Percentiles rank a stretch among this genome's conserved stretches.
Conservation (phyloP, 2,329 filamentous ascomycete species). For the Plectosphaerella cucumerina region DNA sequence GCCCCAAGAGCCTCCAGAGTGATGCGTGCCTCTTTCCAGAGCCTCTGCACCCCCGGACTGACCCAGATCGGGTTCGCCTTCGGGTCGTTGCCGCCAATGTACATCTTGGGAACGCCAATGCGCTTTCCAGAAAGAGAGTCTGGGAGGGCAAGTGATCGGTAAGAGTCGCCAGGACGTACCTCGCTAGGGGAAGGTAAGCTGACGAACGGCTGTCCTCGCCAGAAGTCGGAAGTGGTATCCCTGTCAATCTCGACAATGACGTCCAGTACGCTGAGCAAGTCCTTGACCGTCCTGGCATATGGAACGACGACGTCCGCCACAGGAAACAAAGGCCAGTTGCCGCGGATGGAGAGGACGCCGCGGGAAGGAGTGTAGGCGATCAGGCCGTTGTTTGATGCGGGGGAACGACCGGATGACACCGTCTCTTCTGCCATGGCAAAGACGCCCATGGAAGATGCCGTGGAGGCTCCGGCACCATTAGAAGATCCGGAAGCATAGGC, state of each 20-base stretch:
- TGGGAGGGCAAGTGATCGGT: conserved; percentile 21
- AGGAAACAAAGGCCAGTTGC: conserved; percentile 51
- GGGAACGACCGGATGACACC: conserved; percentile 50
- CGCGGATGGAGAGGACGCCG: conserved; percentile 45
- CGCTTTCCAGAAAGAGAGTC: conserved; percentile 35
- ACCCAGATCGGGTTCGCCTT: conserved; percentile 12
- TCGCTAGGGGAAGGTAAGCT: conserved; percentile 27
- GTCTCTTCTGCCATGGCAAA: conserved; percentile 54
- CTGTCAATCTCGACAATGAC: conserved; percentile 40
- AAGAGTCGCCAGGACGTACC: conserved; percentile 27
- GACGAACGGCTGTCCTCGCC: conserved; percentile 44
- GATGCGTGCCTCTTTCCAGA: conserved; percentile 25
- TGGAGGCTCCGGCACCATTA: conserved; percentile 49
- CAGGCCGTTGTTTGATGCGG: conserved; percentile 52
- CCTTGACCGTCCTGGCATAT: conserved; percentile 43
- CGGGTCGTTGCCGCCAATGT: conserved; percentile 33
- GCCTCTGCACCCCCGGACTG: conserved; percentile 13
- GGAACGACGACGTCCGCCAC: conserved; percentile 53
- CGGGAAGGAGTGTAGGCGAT: conserved; percentile 53
- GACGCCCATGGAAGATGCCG: conserved; percentile 42
- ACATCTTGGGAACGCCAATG: conserved; percentile 47
- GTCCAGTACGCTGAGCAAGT: conserved; percentile 45
- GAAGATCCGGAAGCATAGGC: conserved; percentile 55
- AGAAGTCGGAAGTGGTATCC: conserved; percentile 46
- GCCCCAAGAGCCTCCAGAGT: conserved; percentile 36